Percentiles rank a stretch among this genome's conserved stretches.
These are phyloP conservation scores for Stagonosporopsis tanaceti DNA, from an alignment of 2,329 filamentous ascomycete genomes.

Conservation along the genomic window DNA sequence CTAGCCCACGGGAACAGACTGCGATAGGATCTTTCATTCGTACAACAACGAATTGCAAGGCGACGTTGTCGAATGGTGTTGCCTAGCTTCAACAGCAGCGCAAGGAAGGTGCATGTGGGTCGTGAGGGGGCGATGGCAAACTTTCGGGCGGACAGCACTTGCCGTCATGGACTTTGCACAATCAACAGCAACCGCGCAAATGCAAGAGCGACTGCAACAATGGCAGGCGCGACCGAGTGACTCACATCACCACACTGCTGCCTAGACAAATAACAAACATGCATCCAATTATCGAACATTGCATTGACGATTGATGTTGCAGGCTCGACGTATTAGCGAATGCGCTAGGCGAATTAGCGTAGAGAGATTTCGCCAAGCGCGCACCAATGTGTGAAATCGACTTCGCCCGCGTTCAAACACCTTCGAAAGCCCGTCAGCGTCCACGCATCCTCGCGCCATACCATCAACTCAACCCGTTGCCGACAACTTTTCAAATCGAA, in stretches of 20 bases:
- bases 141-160: slow-evolving; percentile 11
- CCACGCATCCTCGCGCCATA: slow-evolving; percentile 45
- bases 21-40: too few relatives aligned
- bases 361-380: slow-evolving; percentile 9
- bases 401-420: slow-evolving; percentile 8
- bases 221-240: not conserved
- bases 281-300: slow-evolving; percentile 1
- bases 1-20: too few relatives aligned
- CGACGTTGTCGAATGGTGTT: not conserved
- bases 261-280: not conserved
- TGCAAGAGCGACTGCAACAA: not conserved
- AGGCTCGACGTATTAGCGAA: slow-evolving; percentile 18
- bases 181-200: slow-evolving; percentile 4
- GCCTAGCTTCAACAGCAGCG: slow-evolving; percentile 7
- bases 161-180: slow-evolving; percentile 17
- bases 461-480: slow-evolving; percentile 44
- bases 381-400: slow-evolving; percentile 8
- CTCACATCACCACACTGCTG: not conserved
- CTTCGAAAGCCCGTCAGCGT: slow-evolving; percentile 41
- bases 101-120: slow-evolving; percentile 10
- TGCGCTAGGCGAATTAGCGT: slow-evolving; percentile 12
- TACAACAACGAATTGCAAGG: not conserved
- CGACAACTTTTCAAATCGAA: slow-evolving; percentile 38
- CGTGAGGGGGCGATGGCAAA: slow-evolving; percentile 17
- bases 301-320: slow-evolving; percentile 7